Evolutionary conservation across 345 rosid species (phyloP), one percentile per base, ranked within the genome.

Genomic region (Corymbia maculata): DNA sequence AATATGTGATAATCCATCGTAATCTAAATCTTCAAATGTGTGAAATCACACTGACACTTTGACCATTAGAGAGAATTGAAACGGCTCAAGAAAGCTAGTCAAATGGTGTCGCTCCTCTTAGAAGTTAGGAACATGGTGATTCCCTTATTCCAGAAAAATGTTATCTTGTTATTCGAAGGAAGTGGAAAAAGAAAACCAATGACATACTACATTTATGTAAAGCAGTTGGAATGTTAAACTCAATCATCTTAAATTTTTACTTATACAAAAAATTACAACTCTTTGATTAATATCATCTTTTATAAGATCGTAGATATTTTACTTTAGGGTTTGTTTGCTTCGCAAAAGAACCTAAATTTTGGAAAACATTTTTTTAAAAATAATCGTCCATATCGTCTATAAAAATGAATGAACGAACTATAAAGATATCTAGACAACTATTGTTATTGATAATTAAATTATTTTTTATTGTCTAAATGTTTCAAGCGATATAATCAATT

Each of bases 361-460:
- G 2, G 0, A 61, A 28, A 28, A 28, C 13, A 12, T 6, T 5
- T 61, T 61, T 8, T 15, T 61, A 28, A 61, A 28, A 61, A 61
- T 12, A 4, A 28, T 61, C 30, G 13, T 0, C 1, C 8, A 28
- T 28, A 11, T 13, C 0, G 0, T 8, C 8, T 61, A 28, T 1
- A 12, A 61, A 61, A 28, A 6, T 61, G 2, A 61, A 61, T 6
- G 4, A 61, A 61, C 36, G 6, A 28, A 61, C 28, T 61, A 28
- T 0, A 15, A 61, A 61, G 0, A 0, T 12, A 4, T 61, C 28
- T 0, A 3, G 4, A 0, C 13, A 61, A 28, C 28, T 11, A 6
- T 28, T 28, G 36, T 1, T 6, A 8, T 61, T 2, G 9, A 28
- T 61, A 61, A 1, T 61, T 32, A 6, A 61, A 61, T 0, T 61